Evolutionary conservation across 148 eudicot genomes (phyloP).

Genomic region (Rhododendron mucronatum): DNA sequence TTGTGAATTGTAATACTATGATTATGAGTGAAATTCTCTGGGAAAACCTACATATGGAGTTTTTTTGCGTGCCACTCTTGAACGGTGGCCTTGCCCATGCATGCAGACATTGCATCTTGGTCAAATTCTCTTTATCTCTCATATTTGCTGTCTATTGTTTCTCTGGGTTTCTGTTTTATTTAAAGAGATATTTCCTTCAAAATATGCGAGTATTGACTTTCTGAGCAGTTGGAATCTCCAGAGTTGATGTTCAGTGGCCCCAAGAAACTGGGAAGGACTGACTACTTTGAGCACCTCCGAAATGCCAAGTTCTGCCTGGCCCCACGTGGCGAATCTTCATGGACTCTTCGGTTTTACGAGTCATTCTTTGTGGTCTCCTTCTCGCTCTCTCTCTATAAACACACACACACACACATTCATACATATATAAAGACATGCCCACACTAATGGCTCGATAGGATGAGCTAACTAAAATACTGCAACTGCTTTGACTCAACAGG

Average conservation of each 20-base stretch:
- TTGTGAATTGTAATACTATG: not conserved
- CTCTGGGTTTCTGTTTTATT: not conserved
- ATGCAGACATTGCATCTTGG: not conserved
- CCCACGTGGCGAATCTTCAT: slow-evolving; percentile 98
- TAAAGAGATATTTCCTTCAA: slow-evolving; percentile 8
- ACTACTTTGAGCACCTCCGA: slow-evolving; percentile 84
- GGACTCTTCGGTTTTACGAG: slow-evolving; percentile 97
- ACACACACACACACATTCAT: not conserved
- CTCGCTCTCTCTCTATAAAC: slow-evolving; percentile 17
- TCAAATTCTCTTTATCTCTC: not conserved
- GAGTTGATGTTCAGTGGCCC: slow-evolving; percentile 96
- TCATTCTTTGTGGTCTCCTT: slow-evolving; percentile 88
- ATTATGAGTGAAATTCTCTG: not conserved
- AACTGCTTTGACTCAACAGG: slow-evolving; percentile 38
- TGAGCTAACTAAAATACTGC: not conserved
- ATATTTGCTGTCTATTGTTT: not conserved
- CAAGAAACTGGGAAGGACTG: slow-evolving; percentile 66
- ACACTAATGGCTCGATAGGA: not conserved
- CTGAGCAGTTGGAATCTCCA: slow-evolving; percentile 94
- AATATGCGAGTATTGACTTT: slow-evolving; percentile 36
- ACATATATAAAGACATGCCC: not conserved
- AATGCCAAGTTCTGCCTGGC: slow-evolving; percentile 97
- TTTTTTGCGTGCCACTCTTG: not conserved
- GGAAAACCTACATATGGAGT: not conserved
- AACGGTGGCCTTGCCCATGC: not conserved